These are phyloP conservation scores for Pseudozyma hubeiensis DNA, from an alignment of 1,284 basidiomycete genomes.

Conservation along the genomic window DNA sequence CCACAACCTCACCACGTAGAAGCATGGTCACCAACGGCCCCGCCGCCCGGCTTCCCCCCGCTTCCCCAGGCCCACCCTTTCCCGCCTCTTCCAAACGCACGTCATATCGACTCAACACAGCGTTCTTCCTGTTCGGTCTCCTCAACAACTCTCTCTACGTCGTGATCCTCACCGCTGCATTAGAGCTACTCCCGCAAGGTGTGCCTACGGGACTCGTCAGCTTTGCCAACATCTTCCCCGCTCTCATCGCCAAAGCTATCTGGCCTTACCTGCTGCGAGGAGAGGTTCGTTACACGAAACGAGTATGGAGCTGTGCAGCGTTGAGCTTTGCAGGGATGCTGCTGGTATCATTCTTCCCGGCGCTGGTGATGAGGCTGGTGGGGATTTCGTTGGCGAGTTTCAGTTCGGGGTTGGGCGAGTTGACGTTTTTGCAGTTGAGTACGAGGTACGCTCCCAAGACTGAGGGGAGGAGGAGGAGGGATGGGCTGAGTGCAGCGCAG, in stretches of 20 bases:
- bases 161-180: slow-evolving; percentile 92
- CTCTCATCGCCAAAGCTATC: slow-evolving; percentile 79
- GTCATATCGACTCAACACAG: slow-evolving; percentile 39
- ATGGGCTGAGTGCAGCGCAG: slow-evolving; percentile 10
- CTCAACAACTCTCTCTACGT: slow-evolving; percentile 76
- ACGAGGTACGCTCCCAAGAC: slow-evolving; percentile 73
- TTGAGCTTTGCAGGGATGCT: slow-evolving; percentile 65
- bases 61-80: background rate
- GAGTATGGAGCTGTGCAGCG: slow-evolving; percentile 69
- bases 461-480: background rate
- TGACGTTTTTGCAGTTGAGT: slow-evolving; percentile 93
- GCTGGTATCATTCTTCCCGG: slow-evolving; percentile 81
- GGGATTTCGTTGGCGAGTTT: slow-evolving; percentile 92
- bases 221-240: slow-evolving; percentile 73
- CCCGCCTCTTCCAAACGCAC: slow-evolving; percentile 5
- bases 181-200: slow-evolving; percentile 84
- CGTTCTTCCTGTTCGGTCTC: slow-evolving; percentile 69
- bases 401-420: slow-evolving; percentile 90
- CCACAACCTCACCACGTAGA: background rate
- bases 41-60: background rate
- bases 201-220: slow-evolving; percentile 81
- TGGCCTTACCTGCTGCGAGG: slow-evolving; percentile 80
- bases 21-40: slow-evolving; percentile 9
- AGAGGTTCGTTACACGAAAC: slow-evolving; percentile 50
- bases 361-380: slow-evolving; percentile 78